Base-by-base conservation (phyloP, 2,329 filamentous ascomycete species). In the Lasiodiplodia citricola region DNA sequence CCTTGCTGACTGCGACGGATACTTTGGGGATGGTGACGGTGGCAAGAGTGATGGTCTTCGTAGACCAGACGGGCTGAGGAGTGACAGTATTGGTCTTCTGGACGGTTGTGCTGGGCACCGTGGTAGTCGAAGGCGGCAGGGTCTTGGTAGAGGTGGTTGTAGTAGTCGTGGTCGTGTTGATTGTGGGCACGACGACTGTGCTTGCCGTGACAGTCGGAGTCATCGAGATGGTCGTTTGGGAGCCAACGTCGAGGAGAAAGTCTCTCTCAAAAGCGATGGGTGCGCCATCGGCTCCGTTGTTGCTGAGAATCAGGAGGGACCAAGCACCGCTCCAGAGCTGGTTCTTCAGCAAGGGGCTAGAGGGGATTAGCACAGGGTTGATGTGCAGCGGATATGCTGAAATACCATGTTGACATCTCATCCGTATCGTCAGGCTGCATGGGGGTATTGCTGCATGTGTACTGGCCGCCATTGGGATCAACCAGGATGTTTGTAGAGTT, bases 181-280 rank as follows among this genome's bases (percentile, higher is more conserved):
- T 6, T 4, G 70, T 44, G 5, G 71, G 70, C 5, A 67, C 66
- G 2, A 67, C 3, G 21, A 37, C 37, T 4, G 10, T 18, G 14
- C 25, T 52, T 16, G 60, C 13, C 16, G 35, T 41, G 16, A 54
- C 21, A 16, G 64, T 52, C 5, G 47, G 44, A 55, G 68, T 71
- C 44, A 74, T 71, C 7, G 77, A 80, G 10, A 63, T 69, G 2
- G 79, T 80, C 11, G 69, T 62, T 64, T 79, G 78, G 10, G 76
- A 73, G 5, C 77, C 80, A 55, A 81, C 80, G 23, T 71, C 74
- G 3, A 83, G 73, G 13, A 65, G 72, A 70, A 83, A 82, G 67
- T 82, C 79, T 70, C 81, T 75, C 71, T 82, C 72, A 71, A 78
- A 81, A 21, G 76, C 80, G 41, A 82, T 79, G 13, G 80, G 78